Conservation (phyloP, 176 grass and related monocot species). For the Musa schizocarpa region DNA sequence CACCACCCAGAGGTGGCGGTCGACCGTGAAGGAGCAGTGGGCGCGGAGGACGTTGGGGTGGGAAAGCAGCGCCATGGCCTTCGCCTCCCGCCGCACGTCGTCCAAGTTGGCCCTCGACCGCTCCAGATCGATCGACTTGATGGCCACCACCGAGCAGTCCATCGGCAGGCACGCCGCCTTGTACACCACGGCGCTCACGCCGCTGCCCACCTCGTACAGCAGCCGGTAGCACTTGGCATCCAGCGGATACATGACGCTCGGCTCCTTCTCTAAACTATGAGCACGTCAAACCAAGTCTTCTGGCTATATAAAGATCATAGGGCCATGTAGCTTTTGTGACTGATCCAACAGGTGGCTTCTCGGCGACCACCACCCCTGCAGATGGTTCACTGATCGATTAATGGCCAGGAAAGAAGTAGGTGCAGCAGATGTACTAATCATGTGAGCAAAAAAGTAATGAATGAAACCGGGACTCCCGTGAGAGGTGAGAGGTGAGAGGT, state of each 20-base stretch:
- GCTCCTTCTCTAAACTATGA: not conserved
- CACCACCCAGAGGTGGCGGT: slow-evolving; percentile 72
- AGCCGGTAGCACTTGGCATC: slow-evolving; percentile 51
- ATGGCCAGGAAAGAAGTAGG: not conserved
- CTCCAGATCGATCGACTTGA: slow-evolving; percentile 82
- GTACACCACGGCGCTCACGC: slow-evolving; percentile 84
- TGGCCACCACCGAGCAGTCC: slow-evolving; percentile 38
- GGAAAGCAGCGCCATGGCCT: slow-evolving; percentile 73
- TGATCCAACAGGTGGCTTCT: not conserved
- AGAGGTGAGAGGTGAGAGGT: not conserved
- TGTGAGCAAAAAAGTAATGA: not conserved
- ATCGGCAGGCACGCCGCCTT: slow-evolving; percentile 64
- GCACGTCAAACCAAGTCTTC: not conserved
- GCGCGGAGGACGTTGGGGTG: slow-evolving; percentile 78
- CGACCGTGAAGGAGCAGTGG: slow-evolving; percentile 90
- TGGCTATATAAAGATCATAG: no score
- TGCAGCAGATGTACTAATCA: not conserved
- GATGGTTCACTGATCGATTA: not conserved
- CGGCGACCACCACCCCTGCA: not conserved
- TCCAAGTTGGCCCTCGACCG: slow-evolving; percentile 70
- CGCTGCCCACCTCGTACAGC: slow-evolving; percentile 57
- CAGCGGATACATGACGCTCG: slow-evolving; percentile 34
- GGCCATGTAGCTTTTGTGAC: not conserved
- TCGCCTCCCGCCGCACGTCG: slow-evolving; percentile 71
- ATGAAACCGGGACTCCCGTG: not conserved